Evolutionary conservation across 306 rosid species (phyloP).

Genomic region (Quillaja saponaria): DNA sequence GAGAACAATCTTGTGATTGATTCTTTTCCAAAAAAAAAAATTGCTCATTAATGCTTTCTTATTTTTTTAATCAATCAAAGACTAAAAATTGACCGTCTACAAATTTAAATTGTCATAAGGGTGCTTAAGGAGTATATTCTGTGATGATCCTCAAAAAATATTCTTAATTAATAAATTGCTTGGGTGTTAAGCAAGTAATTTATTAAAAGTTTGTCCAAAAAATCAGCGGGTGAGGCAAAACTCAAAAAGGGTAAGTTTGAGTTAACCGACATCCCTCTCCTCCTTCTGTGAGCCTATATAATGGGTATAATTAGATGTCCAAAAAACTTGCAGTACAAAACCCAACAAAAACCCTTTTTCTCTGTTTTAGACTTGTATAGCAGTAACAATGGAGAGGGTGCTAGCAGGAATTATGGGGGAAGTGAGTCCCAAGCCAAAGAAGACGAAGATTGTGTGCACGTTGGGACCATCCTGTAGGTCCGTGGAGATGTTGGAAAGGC

Average conservation of each 20-base stretch:
- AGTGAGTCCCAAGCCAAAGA: slow-evolving; percentile 1
- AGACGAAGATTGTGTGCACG: slow-evolving; percentile 34
- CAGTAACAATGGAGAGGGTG: slow-evolving; percentile 14
- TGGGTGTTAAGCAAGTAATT: background rate
- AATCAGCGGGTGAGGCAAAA: too few species aligned
- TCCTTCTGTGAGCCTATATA: background rate
- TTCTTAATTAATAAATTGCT: background rate
- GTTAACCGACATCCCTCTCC: too few species aligned
- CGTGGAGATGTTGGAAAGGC: slow-evolving; percentile 23
- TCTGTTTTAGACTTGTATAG: too few species aligned
- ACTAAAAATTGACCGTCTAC: background rate
- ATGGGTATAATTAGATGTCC: background rate
- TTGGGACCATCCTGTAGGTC: slow-evolving; percentile 29
- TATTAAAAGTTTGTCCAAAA: too few species aligned
- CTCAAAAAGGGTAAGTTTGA: too few species aligned
- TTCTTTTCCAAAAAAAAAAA: background rate
- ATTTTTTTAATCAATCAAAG: background rate
- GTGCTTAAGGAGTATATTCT: background rate
- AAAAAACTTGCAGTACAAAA: background rate
- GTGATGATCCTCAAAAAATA: background rate
- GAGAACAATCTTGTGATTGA: background rate
- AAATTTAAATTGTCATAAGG: background rate
- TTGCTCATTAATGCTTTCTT: background rate
- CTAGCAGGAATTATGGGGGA: background rate
- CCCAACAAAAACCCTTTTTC: background rate